Percentiles rank a stretch among this genome's conserved stretches.
Conservation (phyloP, 345 rosid species). For the Salix viminalis region DNA sequence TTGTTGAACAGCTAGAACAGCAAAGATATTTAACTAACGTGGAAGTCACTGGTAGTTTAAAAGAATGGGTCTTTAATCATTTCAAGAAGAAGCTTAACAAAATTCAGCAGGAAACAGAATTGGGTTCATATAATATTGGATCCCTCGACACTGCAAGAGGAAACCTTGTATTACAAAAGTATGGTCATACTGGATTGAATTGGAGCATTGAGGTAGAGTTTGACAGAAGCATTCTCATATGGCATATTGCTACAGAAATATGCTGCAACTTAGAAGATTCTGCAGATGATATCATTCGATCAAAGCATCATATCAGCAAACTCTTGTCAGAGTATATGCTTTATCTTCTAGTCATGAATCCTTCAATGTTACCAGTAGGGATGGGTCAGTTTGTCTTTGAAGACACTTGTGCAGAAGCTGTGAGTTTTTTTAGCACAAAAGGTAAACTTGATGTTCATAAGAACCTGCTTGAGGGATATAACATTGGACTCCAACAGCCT, state of each 20-base stretch:
- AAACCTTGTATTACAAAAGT: not conserved
- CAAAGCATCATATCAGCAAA: conserved; percentile 11
- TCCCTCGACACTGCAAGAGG: not conserved
- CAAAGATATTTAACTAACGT: not conserved
- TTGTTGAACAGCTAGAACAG: not conserved
- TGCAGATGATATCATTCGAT: not conserved
- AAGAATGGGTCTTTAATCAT: not conserved
- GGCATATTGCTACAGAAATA: conserved; percentile 58
- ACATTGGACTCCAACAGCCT: conserved; percentile 12
- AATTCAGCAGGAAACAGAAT: not conserved
- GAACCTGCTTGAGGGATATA: conserved; percentile 13
- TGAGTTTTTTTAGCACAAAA: not conserved
- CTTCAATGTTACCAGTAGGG: conserved; percentile 25
- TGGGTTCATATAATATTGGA: not conserved
- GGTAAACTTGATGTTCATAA: conserved; percentile 12
- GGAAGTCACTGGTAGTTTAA: not conserved
- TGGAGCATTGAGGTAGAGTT: conserved; percentile 27
- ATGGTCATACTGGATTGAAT: not conserved
- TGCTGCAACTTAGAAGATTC: conserved; percentile 17
- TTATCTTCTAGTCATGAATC: conserved; percentile 26
- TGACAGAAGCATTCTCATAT: conserved; percentile 47
- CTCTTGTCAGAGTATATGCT: conserved; percentile 27
- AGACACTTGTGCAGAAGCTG: conserved; percentile 31
- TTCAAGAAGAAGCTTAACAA: not conserved
- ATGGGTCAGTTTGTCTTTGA: conserved; percentile 30